Conservation (phyloP, 805 yeast species). For the Zygotorulaspora florentina region DNA sequence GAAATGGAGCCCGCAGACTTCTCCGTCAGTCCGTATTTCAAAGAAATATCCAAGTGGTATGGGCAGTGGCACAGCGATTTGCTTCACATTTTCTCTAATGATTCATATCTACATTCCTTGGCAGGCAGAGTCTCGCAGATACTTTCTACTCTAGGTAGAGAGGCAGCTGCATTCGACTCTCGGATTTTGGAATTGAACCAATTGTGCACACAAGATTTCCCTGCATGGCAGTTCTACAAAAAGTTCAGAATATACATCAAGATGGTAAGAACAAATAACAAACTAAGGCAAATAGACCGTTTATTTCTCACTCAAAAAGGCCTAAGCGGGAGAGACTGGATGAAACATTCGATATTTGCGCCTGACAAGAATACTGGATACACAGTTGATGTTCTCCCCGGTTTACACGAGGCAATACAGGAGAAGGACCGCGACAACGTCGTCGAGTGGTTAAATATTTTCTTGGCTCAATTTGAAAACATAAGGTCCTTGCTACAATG, state of each 20-base stretch:
- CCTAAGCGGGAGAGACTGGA: conserved; percentile 50
- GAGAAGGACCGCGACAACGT: conserved; percentile 43
- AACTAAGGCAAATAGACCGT: conserved; percentile 52
- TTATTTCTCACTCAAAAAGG: conserved; percentile 48
- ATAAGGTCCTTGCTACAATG: conserved; percentile 24
- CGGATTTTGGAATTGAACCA: conserved; percentile 45
- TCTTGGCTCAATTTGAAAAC: conserved; percentile 34
- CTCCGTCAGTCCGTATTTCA: conserved; percentile 45
- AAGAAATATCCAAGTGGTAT: conserved; percentile 39
- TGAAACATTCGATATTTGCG: conserved; percentile 60
- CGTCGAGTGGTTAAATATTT: conserved; percentile 43
- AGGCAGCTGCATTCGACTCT: conserved; percentile 45
- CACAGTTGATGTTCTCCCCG: conserved; percentile 53
- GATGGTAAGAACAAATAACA: conserved; percentile 50
- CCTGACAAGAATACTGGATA: conserved; percentile 52
- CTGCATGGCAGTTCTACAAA: conserved; percentile 65
- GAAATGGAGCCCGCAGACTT: conserved; percentile 56
- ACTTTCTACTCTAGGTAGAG: conserved; percentile 10
- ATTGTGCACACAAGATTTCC: conserved; percentile 58
- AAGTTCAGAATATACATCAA: conserved; percentile 58
- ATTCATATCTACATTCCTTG: conserved; percentile 13
- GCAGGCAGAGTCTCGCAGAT: conserved; percentile 10
- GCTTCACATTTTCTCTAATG: conserved; percentile 23
- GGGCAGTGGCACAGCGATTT: conserved; percentile 21
- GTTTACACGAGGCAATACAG: conserved; percentile 51